Evolutionary conservation across 2,329 filamentous ascomycete species (phyloP), one percentile per base, ranked within the genome.

Genomic region (Cryphonectria radicalis): DNA sequence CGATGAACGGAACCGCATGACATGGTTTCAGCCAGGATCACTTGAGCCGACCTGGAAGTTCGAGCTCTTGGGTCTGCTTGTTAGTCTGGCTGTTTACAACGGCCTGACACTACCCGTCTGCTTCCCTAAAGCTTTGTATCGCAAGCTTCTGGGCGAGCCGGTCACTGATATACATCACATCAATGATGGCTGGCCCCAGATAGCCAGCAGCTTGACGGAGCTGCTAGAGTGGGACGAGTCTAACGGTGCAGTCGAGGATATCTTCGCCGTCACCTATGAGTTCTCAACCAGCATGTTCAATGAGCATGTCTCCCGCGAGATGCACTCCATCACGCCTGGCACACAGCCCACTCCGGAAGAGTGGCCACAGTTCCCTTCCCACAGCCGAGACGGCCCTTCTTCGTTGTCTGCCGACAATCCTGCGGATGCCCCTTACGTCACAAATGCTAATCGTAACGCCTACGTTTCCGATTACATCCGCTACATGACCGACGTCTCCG

Each of bases 1-100:
- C 43, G 94, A 98, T 76, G 81, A 88, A 0, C 84, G 90, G 69
- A 96, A 92, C 0, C 89, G 89, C 43, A 92, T 96, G 87, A 90
- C 91, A 14, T 99, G 94, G 93, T 98, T 99, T 76, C 89, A 92
- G 64, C 93, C 95, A 0, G 90, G 91, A 7, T 93, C 94, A 6
- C 82, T 93, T 10, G 94, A 97, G 73, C 93, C 94, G 2, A 84
- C 93, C 8, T 96, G 95, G 89, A 96, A 96, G 78, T 98, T 93
- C 76, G 94, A 98, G 80, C 87, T 98, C 28, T 85, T 98, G 43
- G 96, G 96, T 0, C 81, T 98, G 14, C 83, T 98, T n/a, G 86
- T 98, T 74, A 97, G 93, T 0, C 85, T 99, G 25, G 96, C 96
- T 6, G 84, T 98, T 5, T 98, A 96, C 82, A 99, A 99, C 75